A percentile compares a stretch with the other conserved stretches of the same genome.
Evolutionary conservation across 345 rosid genomes (phyloP).

Genomic region (Rhizophora apiculata): DNA sequence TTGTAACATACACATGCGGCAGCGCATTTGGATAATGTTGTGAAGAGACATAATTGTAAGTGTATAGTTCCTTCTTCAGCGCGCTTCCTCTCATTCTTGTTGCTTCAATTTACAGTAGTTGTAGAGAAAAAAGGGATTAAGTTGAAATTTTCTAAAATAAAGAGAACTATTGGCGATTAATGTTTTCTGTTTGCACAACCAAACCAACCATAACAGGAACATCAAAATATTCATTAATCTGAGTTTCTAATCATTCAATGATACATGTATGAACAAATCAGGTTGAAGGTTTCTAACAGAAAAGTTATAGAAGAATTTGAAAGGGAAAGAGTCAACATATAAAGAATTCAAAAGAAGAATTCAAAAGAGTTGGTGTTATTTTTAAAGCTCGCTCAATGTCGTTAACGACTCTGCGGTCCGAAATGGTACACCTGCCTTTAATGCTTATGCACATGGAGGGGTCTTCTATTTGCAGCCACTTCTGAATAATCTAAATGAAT

Average conservation of each 20-base stretch:
- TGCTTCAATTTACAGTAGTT: no score
- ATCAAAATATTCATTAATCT: no score
- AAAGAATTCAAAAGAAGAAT: slow-evolving; percentile 8
- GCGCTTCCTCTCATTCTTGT: no score
- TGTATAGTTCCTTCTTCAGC: no score
- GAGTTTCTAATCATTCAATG: background rate
- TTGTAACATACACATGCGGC: no score
- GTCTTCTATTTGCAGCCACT: slow-evolving; percentile 33
- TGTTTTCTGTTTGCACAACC: no score
- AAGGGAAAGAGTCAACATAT: slow-evolving; percentile 12
- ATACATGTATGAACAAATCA: background rate
- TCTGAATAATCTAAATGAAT: slow-evolving; percentile 40
- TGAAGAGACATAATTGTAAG: no score
- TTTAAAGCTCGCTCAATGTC: slow-evolving; percentile 11
- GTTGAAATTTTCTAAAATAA: no score
- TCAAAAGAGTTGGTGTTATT: background rate
- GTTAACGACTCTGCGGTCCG: slow-evolving; percentile 20
- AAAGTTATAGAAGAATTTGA: slow-evolving; percentile 13
- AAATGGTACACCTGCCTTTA: slow-evolving; percentile 40
- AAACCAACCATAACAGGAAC: no score
- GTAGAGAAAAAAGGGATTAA: no score
- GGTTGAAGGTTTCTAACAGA: background rate
- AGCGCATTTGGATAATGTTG: no score
- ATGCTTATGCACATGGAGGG: slow-evolving; percentile 64
- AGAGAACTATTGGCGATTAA: no score